A percentile compares a stretch with the other conserved stretches of the same genome.
Conservation (phyloP, 306 rosid genomes). For the Gynostemma pentaphyllum region DNA sequence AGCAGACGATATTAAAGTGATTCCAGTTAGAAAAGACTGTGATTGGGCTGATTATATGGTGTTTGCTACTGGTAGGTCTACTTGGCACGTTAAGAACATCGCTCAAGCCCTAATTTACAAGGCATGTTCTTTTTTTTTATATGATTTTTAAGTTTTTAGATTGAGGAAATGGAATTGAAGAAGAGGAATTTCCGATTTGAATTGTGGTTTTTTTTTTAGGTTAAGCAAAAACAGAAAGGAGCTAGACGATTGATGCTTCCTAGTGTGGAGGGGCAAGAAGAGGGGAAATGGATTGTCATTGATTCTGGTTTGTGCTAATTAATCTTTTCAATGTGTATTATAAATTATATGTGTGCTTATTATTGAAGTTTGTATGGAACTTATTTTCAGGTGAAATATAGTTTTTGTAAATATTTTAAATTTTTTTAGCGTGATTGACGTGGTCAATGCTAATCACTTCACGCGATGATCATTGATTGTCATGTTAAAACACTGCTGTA, state of each 20-base stretch:
- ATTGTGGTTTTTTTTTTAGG: conserved; percentile 19
- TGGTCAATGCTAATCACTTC: too few species aligned
- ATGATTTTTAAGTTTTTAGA: neutral
- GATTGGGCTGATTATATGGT: conserved; percentile 91
- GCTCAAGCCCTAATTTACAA: conserved; percentile 88
- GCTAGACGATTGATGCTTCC: conserved; percentile 52
- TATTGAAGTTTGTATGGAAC: neutral
- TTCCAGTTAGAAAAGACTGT: conserved; percentile 37
- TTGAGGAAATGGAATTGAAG: neutral
- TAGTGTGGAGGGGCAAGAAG: conserved; percentile 73
- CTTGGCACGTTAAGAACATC: conserved; percentile 91
- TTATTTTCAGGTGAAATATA: neutral
- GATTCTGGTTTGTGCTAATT: conserved; percentile 60
- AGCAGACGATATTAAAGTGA: conserved; percentile 72
- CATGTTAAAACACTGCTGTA: too few species aligned
- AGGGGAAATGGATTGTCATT: conserved; percentile 87
- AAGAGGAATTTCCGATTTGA: neutral
- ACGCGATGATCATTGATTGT: too few species aligned
- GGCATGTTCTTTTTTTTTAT: conserved; percentile 27
- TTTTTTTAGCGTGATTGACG: too few species aligned
- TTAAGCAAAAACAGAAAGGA: conserved; percentile 88
- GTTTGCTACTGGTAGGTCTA: conserved; percentile 76
- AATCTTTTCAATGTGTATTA: neutral
- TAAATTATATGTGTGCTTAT: too few species aligned
- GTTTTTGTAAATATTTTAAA: too few species aligned